phyloP scores from a whole-genome alignment of 805 yeast species.

The Candida maris region DNA sequence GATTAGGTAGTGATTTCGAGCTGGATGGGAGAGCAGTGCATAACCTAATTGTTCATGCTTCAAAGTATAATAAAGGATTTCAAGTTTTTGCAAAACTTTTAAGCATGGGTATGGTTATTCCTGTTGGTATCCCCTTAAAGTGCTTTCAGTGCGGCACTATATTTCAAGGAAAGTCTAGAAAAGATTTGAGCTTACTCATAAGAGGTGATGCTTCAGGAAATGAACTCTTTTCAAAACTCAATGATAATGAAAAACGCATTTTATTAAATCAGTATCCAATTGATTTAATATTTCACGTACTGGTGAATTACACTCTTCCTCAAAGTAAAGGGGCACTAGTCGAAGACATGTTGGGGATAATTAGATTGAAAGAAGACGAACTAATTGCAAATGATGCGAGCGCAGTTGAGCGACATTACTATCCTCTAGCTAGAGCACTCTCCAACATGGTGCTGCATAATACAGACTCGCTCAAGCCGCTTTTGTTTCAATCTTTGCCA shows the following conservation, averaged over 20 bases:
- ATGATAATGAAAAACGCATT: neutral
- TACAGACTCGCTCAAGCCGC: neutral
- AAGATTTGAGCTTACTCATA: neutral
- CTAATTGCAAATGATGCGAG: neutral
- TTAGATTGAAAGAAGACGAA: neutral
- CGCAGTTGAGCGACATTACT: neutral
- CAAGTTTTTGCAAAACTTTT: neutral
- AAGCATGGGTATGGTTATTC: neutral
- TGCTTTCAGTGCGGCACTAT: neutral
- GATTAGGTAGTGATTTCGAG: no score
- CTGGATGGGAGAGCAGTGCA: neutral
- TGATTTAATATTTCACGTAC: neutral
- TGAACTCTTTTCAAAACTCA: neutral
- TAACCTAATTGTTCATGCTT: neutral
- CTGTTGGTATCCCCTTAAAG: neutral
- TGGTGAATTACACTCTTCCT: neutral
- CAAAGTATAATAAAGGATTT: conserved; percentile 1
- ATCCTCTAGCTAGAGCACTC: neutral
- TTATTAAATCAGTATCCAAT: neutral
- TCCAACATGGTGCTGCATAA: neutral
- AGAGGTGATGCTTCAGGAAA: neutral
- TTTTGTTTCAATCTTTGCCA: neutral
- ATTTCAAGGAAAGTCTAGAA: neutral
- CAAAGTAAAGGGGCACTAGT: neutral
- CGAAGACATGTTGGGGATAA: neutral